Base-by-base conservation (phyloP, 495 filamentous ascomycete species). In the Friedmanniomyces endolithicus region DNA sequence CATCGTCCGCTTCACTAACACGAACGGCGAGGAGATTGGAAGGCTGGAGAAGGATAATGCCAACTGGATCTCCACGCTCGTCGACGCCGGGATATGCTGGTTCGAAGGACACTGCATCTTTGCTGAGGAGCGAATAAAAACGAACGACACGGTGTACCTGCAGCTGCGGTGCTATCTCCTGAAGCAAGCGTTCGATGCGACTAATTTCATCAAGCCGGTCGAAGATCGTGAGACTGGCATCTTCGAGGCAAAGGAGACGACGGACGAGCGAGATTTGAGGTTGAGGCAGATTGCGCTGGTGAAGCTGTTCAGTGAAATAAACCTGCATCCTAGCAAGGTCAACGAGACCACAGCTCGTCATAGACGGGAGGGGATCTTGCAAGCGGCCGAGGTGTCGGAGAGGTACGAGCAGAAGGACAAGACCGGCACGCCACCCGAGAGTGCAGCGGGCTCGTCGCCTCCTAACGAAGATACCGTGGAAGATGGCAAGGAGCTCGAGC, bases 41-140 rank as follows among this genome's bases (percentile, higher is more conserved):
- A 74, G 92, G 59, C 69, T 98, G n/a, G 85, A 88, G 22, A 86
- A 87, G 54, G 92, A 98, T 35, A 83, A 79, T 12, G 88, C 92
- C n/a, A 80, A 82, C 48, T 98, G 94, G 89, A 85, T 98, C 11
- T 95, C 90, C 19, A 84, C 89, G 0, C 69, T 98, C 57, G 81
- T 98, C 49, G 92, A 98, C 60, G 92, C 96, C 65, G 86, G 85
- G 27, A 77, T 96, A 14, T 95, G 89, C 70, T 78, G 71, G 12
- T 90, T 98, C 59, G 87, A 92, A 62, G 94, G 86, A 0, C 77
- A 76, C 33, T 95, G 88, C 61, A 88, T 98, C n/a, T 95, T 82
- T 67, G 86, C 84, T 0, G 88, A 89, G 2, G 94, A 97, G 56
- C 74, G 76, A 53, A 59, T 96, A 9, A 78, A 87, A 45, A 88